These are phyloP conservation scores for Penicillium rolfsii DNA, from an alignment of 2,329 filamentous ascomycete genomes.

Conservation along the genomic window DNA sequence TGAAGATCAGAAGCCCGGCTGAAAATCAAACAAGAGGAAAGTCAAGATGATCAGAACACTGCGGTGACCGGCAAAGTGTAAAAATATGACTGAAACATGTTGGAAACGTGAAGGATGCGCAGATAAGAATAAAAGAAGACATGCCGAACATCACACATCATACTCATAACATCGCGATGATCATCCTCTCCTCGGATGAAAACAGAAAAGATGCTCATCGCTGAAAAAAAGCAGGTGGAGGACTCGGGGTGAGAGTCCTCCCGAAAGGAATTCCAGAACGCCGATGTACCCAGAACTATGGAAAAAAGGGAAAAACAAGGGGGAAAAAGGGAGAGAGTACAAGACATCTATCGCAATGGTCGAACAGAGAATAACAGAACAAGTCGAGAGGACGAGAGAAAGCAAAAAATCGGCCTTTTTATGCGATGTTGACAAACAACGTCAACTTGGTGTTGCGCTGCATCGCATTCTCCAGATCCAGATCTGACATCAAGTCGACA, in stretches of 20 bases:
- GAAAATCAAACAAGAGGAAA: neutral
- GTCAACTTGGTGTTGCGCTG: slow-evolving; percentile 85
- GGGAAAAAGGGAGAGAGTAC: slow-evolving; percentile 1
- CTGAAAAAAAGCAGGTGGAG: slow-evolving; percentile 29
- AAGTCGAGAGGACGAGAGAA: neutral
- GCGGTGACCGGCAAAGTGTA: neutral
- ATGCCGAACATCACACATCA: slow-evolving; percentile 40
- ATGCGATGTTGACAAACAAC: slow-evolving; percentile 62
- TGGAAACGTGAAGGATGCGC: slow-evolving; percentile 2
- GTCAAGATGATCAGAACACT: slow-evolving; percentile 4
- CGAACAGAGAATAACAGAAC: neutral
- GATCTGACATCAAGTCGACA: slow-evolving; percentile 74
- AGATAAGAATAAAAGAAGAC: slow-evolving; percentile 20
- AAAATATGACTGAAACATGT: neutral
- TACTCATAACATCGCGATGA: slow-evolving; percentile 39
- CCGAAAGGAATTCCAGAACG: slow-evolving; percentile 25
- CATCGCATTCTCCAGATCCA: slow-evolving; percentile 79
- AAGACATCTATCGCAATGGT: slow-evolving; percentile 16
- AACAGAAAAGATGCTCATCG: slow-evolving; percentile 27
- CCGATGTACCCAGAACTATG: slow-evolving; percentile 30
- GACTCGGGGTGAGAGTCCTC: slow-evolving; percentile 18
- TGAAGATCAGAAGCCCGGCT: slow-evolving; percentile 9
- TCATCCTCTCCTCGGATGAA: slow-evolving; percentile 21
- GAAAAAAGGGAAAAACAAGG: neutral
- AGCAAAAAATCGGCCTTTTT: neutral